These are phyloP conservation scores for Microdochium paspali DNA, from an alignment of 2,329 filamentous ascomycete species.

Conservation along the genomic window DNA sequence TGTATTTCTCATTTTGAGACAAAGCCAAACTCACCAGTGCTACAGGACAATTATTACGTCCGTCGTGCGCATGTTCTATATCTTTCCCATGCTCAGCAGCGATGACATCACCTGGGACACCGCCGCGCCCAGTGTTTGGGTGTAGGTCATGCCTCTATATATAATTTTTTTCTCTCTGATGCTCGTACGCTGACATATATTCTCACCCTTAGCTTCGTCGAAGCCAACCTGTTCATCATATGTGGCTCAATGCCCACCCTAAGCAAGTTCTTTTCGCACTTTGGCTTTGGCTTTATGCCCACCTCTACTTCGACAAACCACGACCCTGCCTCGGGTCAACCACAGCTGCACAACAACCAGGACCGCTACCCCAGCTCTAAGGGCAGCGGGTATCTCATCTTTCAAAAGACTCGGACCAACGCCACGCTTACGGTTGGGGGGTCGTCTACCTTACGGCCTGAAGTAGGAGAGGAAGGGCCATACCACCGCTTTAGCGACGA, in stretches of 20 bases:
- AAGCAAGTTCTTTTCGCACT: slow-evolving; percentile 23
- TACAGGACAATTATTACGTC: slow-evolving; percentile 5
- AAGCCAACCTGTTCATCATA: slow-evolving; percentile 16
- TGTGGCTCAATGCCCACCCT: slow-evolving; percentile 25
- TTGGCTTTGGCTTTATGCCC: slow-evolving; percentile 18
- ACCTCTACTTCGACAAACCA: background rate
- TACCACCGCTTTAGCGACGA: background rate
- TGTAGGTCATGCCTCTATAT: slow-evolving; percentile 7
- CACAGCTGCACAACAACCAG: background rate
- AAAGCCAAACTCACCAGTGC: background rate
- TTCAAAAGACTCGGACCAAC: background rate
- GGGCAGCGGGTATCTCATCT: background rate
- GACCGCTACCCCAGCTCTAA: background rate
- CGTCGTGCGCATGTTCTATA: slow-evolving; percentile 2
- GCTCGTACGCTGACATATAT: too few relatives aligned
- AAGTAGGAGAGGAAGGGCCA: background rate
- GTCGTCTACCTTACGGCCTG: too few relatives aligned
- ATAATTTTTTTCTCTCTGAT: too few relatives aligned
- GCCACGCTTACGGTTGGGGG: too few relatives aligned
- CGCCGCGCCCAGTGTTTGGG: slow-evolving; percentile 7
- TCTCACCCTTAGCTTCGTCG: slow-evolving; percentile 20
- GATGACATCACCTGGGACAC: slow-evolving; percentile 7
- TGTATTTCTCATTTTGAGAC: background rate
- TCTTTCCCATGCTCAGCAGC: slow-evolving; percentile 5
- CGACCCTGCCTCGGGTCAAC: background rate